Percentiles rank a stretch among this genome's conserved stretches.
These are phyloP conservation scores for Silene vulgaris DNA, from an alignment of 179 eudicot species.

Conservation along the genomic window DNA sequence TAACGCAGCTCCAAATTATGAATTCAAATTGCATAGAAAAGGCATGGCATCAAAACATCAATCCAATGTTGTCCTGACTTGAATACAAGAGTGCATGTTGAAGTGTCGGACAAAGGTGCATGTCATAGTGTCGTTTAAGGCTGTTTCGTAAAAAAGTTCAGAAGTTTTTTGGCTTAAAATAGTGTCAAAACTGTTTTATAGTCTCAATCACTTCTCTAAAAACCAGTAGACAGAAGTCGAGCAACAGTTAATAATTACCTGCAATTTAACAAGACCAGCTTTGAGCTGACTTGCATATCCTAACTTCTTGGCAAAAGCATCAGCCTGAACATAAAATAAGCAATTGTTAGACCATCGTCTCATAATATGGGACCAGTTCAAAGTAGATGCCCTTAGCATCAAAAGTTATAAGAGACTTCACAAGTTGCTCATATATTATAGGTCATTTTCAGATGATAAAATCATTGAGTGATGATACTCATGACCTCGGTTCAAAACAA, in stretches of 20 bases:
- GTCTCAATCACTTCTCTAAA: background rate
- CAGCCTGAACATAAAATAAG: conserved; percentile 51
- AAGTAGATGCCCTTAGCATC: background rate
- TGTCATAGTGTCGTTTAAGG: background rate
- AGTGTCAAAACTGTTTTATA: background rate
- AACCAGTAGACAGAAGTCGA: too few species aligned
- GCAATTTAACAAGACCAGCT: conserved; percentile 88
- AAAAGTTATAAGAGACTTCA: background rate
- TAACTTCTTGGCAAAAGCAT: conserved; percentile 91
- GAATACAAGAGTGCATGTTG: background rate
- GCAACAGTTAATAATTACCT: conserved; percentile 38
- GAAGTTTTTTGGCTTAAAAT: background rate
- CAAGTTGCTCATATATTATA: conserved; percentile 1
- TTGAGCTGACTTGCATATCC: conserved; percentile 70
- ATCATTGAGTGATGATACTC: too few species aligned
- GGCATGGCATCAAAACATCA: background rate
- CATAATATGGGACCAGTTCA: background rate
- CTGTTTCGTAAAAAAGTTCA: background rate
- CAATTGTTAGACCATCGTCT: conserved; percentile 7
- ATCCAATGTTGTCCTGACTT: background rate
- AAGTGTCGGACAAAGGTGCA: background rate
- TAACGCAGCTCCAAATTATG: background rate
- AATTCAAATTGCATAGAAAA: background rate
- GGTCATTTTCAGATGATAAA: conserved; percentile 6
- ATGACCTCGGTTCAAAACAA: too few species aligned